These are phyloP conservation scores for Aspergillus nomiae DNA, from an alignment of 2,329 filamentous ascomycete genomes.

Conservation along the genomic window DNA sequence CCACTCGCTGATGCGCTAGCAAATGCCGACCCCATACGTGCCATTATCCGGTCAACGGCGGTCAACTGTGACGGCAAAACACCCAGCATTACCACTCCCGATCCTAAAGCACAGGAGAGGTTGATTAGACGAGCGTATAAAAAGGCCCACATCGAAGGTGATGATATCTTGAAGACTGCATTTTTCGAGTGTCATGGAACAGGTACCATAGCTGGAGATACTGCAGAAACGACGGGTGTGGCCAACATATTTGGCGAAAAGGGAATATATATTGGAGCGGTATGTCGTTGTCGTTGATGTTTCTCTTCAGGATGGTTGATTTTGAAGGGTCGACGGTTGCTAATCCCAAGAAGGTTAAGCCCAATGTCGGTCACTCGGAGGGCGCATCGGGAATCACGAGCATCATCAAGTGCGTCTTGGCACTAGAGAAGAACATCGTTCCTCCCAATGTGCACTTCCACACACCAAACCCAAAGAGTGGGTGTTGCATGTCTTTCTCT, in stretches of 20 bases:
- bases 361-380: slow-evolving; percentile 31
- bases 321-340: neutral
- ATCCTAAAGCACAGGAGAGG: slow-evolving; percentile 15
- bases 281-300: neutral
- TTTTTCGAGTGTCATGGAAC: slow-evolving; percentile 27
- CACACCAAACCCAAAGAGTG: slow-evolving; percentile 28
- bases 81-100: slow-evolving; percentile 19
- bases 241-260: slow-evolving; percentile 15
- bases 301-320: too few species aligned
- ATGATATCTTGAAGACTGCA: slow-evolving; percentile 8
- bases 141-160: slow-evolving; percentile 7
- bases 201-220: slow-evolving; percentile 21
- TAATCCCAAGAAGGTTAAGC: slow-evolving; percentile 24
- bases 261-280: slow-evolving; percentile 23
- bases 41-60: slow-evolving; percentile 34
- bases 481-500: slow-evolving; percentile 1
- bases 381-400: slow-evolving; percentile 29
- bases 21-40: slow-evolving; percentile 34
- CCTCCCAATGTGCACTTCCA: slow-evolving; percentile 32
- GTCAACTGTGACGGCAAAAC: slow-evolving; percentile 33
- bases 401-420: slow-evolving; percentile 28
- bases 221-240: slow-evolving; percentile 18
- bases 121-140: slow-evolving; percentile 13
- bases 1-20: slow-evolving; percentile 26
- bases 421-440: slow-evolving; percentile 25